phyloP scores from a whole-genome alignment of 495 filamentous ascomycete genomes.

The Durotheca rogersii region DNA sequence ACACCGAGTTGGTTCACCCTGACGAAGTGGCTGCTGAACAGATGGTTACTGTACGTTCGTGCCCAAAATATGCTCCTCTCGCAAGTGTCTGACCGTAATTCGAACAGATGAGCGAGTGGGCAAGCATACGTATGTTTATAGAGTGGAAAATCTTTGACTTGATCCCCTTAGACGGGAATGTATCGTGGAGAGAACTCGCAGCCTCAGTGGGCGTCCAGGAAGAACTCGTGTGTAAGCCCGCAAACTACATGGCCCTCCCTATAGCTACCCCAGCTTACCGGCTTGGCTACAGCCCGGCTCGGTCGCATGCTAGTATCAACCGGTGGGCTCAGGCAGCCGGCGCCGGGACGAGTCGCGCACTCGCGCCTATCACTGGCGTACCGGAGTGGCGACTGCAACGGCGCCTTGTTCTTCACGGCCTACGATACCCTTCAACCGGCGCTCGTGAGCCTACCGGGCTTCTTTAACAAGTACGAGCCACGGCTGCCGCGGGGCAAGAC shows the following conservation, averaged over 20 bases:
- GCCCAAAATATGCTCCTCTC: background rate
- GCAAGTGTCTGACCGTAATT: background rate
- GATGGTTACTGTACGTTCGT: background rate
- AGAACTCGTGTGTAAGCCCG: slow-evolving; percentile 28
- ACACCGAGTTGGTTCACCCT: slow-evolving; percentile 4
- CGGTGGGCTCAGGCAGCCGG: slow-evolving; percentile 24
- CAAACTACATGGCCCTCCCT: too few species aligned
- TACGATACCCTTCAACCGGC: slow-evolving; percentile 33
- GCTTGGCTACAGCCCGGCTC: slow-evolving; percentile 30
- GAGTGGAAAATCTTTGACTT: slow-evolving; percentile 40
- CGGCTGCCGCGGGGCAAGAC: slow-evolving; percentile 28
- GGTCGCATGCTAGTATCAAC: slow-evolving; percentile 37
- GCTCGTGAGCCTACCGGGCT: slow-evolving; percentile 31
- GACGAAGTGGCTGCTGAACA: slow-evolving; percentile 6
- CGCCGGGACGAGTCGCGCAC: slow-evolving; percentile 28
- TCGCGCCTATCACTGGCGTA: slow-evolving; percentile 35
- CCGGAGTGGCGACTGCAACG: slow-evolving; percentile 22
- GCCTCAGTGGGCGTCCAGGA: slow-evolving; percentile 27
- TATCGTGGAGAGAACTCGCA: slow-evolving; percentile 33
- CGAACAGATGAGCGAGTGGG: slow-evolving; percentile 13
- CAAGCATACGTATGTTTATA: slow-evolving; percentile 33
- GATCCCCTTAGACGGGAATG: slow-evolving; percentile 30
- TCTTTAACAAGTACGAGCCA: slow-evolving; percentile 40
- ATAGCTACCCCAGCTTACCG: background rate
- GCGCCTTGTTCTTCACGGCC: slow-evolving; percentile 19